Percentiles rank a stretch among this genome's conserved stretches.
These are phyloP conservation scores for Penicillium sp. DNA, from an alignment of 2,329 filamentous ascomycete genomes.

Conservation along the genomic window DNA sequence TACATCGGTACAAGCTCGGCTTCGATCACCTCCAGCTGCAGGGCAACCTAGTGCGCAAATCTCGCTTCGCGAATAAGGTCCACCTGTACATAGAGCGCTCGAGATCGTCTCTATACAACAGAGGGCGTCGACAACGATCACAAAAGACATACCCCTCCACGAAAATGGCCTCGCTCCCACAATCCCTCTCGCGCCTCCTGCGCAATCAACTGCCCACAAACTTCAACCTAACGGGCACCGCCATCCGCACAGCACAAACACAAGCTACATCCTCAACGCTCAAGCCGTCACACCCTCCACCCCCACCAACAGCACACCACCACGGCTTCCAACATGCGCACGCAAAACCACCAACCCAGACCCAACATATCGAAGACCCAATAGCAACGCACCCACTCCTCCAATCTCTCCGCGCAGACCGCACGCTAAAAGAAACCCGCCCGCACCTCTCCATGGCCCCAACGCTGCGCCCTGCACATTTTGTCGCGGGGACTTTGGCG, in stretches of 20 bases:
- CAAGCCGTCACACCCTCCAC: neutral
- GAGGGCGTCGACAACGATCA: neutral
- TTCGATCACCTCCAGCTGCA: neutral
- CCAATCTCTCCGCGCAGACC: conserved; percentile 65
- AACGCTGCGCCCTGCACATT: conserved; percentile 69
- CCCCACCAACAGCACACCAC: conserved; percentile 6
- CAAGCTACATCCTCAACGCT: conserved; percentile 11
- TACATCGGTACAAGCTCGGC: neutral
- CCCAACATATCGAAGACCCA: conserved; percentile 25
- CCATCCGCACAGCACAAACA: conserved; percentile 13
- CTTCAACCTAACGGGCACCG: neutral
- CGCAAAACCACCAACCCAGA: conserved; percentile 37
- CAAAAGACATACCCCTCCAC: neutral
- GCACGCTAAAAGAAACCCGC: conserved; percentile 72
- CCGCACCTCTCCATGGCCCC: conserved; percentile 84
- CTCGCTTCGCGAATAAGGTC: too few relatives aligned
- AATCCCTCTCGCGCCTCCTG: conserved; percentile 12
- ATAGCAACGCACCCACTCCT: conserved; percentile 67
- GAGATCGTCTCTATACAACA: neutral
- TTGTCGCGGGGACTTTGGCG: conserved; percentile 78
- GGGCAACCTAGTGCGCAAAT: neutral
- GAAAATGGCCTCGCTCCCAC: conserved; percentile 18
- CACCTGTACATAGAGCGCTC: neutral
- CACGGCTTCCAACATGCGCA: conserved; percentile 16
- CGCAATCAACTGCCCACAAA: conserved; percentile 11